Evolutionary conservation across 495 filamentous ascomycete genomes (phyloP).

Genomic region (Collariella sp.): DNA sequence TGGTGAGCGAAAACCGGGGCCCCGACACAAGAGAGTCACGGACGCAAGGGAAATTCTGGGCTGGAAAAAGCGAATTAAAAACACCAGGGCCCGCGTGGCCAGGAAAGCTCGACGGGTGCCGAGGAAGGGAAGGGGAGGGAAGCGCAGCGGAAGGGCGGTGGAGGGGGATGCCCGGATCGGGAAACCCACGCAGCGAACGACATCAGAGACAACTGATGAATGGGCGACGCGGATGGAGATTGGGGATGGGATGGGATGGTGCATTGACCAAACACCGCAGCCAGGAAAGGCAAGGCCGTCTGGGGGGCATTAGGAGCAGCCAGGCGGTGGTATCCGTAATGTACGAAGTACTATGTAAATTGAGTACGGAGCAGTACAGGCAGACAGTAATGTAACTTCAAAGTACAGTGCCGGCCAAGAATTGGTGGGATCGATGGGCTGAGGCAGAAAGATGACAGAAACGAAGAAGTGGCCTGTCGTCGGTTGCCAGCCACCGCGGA

Average conservation of each 20-base stretch:
- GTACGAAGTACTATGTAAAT: neutral
- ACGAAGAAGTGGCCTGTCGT: neutral
- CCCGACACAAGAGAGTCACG: conserved; percentile 31
- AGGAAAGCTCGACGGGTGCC: neutral
- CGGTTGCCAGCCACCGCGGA: neutral
- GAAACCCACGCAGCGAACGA: conserved; percentile 2
- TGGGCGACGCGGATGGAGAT: conserved; percentile 2
- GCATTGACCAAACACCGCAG: neutral
- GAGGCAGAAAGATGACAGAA: neutral
- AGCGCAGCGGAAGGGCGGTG: neutral
- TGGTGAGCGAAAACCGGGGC: conserved; percentile 44
- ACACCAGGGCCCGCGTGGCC: conserved; percentile 27
- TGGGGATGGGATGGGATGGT: neutral
- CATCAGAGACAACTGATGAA: neutral
- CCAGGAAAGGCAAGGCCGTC: neutral
- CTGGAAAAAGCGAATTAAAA: conserved; percentile 40
- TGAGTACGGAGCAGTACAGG: neutral
- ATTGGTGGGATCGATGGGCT: neutral
- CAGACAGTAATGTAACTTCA: neutral
- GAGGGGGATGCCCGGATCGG: neutral
- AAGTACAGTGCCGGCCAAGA: neutral
- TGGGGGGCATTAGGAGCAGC: no score
- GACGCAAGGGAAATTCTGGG: conserved; percentile 36
- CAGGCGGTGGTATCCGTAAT: neutral
- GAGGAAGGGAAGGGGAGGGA: neutral